A percentile compares a stretch with the other conserved stretches of the same genome.
Evolutionary conservation across 371 early-diverging fungal genomes (phyloP).

Genomic region (Fennellomyces sp.): DNA sequence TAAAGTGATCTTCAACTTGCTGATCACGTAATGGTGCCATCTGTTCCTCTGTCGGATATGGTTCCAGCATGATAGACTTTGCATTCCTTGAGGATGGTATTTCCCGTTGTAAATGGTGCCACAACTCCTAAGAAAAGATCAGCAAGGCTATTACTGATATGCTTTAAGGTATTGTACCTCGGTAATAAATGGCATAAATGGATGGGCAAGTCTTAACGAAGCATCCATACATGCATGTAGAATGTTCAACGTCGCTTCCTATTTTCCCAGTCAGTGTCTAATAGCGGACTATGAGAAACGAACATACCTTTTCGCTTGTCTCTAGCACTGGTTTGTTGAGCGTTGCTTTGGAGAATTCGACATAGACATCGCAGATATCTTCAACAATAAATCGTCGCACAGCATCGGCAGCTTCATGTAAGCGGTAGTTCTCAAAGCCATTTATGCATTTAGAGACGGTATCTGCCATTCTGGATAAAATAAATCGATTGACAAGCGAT

Average conservation of each 20-base stretch:
- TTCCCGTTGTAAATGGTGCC: slow-evolving; percentile 53
- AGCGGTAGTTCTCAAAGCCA: slow-evolving; percentile 74
- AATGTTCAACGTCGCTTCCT: slow-evolving; percentile 45
- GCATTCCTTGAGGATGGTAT: slow-evolving; percentile 15
- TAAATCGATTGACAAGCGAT: slow-evolving; percentile 82
- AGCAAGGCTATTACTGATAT: neutral
- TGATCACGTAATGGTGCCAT: slow-evolving; percentile 39
- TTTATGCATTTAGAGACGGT: slow-evolving; percentile 66
- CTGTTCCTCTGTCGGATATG: slow-evolving; percentile 46
- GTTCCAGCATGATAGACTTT: slow-evolving; percentile 59
- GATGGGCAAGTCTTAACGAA: slow-evolving; percentile 89
- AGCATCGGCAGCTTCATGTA: slow-evolving; percentile 86
- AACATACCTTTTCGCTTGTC: slow-evolving; percentile 39
- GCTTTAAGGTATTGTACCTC: slow-evolving; percentile 71
- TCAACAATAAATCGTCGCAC: slow-evolving; percentile 89
- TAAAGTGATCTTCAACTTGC: slow-evolving; percentile 58
- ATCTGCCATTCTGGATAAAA: slow-evolving; percentile 82
- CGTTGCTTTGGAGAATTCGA: slow-evolving; percentile 79
- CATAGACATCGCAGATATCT: slow-evolving; percentile 96
- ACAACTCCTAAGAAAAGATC: slow-evolving; percentile 50
- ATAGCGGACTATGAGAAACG: slow-evolving; percentile 3
- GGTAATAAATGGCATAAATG: slow-evolving; percentile 99
- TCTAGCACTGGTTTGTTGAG: slow-evolving; percentile 44
- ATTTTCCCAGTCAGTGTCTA: neutral
- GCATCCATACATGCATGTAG: slow-evolving; percentile 82